Percentiles rank a stretch among this genome's conserved stretches.
Evolutionary conservation across 2,329 filamentous ascomycete genomes (phyloP).

Genomic region (Magnaporthiopsis incrustans): DNA sequence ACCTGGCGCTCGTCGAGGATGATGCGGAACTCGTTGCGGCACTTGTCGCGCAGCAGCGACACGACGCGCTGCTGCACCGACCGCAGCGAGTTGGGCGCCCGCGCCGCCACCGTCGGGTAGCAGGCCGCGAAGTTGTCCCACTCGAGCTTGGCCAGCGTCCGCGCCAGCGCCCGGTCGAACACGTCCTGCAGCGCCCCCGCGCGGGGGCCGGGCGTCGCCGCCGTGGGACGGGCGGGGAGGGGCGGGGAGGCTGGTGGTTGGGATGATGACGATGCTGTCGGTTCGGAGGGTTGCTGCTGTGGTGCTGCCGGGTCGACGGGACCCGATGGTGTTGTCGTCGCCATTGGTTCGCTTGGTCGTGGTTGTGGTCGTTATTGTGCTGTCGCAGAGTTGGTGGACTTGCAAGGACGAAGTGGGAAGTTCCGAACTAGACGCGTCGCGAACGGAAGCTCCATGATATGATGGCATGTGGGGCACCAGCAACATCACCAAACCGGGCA

Average conservation of each 20-base stretch:
- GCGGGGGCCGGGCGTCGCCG: slow-evolving; percentile 46
- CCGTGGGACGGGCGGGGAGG: slow-evolving; percentile 32
- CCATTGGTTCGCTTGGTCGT: neutral
- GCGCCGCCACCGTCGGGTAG: slow-evolving; percentile 47
- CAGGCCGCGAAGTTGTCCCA: slow-evolving; percentile 52
- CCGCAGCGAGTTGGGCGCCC: slow-evolving; percentile 41
- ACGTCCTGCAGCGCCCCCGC: slow-evolving; percentile 46
- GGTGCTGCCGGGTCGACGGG: neutral
- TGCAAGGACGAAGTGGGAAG: no score
- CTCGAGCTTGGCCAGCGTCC: slow-evolving; percentile 46
- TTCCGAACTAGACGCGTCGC: no score
- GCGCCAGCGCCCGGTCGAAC: slow-evolving; percentile 42
- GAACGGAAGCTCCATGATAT: no score
- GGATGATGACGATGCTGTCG: neutral
- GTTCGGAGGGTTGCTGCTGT: neutral
- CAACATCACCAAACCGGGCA: no score
- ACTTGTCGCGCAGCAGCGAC: slow-evolving; percentile 43
- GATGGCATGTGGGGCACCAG: no score
- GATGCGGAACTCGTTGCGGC: slow-evolving; percentile 49
- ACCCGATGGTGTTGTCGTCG: neutral
- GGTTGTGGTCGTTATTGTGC: neutral
- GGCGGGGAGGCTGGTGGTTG: slow-evolving; percentile 17
- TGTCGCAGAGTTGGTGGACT: no score
- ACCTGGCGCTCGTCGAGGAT: slow-evolving; percentile 45
- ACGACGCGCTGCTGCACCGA: slow-evolving; percentile 53